Base-by-base conservation (phyloP, 257 asterid species). In the Jacaranda mimosifolia region DNA sequence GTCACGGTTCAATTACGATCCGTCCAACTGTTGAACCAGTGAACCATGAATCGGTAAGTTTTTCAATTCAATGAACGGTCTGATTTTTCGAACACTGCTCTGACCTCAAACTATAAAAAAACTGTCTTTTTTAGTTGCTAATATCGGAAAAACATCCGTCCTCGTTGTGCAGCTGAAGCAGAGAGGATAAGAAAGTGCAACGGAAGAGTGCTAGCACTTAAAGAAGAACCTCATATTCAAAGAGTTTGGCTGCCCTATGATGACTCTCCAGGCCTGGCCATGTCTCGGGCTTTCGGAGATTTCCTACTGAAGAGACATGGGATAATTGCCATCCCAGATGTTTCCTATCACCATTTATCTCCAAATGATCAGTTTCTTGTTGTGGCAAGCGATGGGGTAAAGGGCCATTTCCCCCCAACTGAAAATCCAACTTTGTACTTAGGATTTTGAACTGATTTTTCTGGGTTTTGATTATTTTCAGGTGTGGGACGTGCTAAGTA, bases 401-500 rank as follows among this genome's bases (percentile, higher is more conserved):
- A 12, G 5, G 4, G 46, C 46, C 1, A 3, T 48, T 8, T 7
- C 62, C n/a, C 2, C 42, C 45, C 9, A 42, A 46, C 42, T 14
- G 0, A 26, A 0, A 4, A 5, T 10, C 13, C 10, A 12, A 0
- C 15, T 26, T 39, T 51, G 7, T 3, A 26, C 3, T 8, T 17
- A 0, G 32, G 19, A 32, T 3, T n/a, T 43, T 14, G 45, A 15
- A 36, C 52, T 36, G 18, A 26, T 2, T 42, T 0, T 18, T 73
- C 14, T 49, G 9, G 1, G 7, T 21, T 40, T 3, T 4, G 45
- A 6, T 57, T 42, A 18, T 35, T 63, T 72, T 38, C 77, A 94
- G 98, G 97, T 94, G 63, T 94, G 97, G 97, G 97, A 94, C 76
- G 97, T 92, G 76, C 68, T 94, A 18, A 88, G 84, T 46, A 94